Evolutionary conservation across 164 flowering plant genomes (phyloP).

Genomic region (Nymphaea colorata): DNA sequence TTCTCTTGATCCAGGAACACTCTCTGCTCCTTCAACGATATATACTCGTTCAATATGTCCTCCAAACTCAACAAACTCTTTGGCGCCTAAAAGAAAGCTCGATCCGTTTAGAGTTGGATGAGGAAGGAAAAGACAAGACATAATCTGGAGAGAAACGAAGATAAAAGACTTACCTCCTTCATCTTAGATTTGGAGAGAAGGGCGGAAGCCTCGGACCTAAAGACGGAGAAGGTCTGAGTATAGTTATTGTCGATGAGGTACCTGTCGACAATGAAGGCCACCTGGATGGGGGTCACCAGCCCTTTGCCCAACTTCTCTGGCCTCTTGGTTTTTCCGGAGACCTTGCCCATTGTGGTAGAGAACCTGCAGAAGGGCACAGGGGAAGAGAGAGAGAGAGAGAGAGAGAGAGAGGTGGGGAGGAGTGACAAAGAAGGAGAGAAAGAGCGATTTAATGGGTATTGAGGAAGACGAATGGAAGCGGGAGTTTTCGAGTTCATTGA

Average conservation of each 20-base stretch:
- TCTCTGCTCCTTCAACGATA: conserved; percentile 71
- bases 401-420: not conserved
- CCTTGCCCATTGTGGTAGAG: conserved; percentile 36
- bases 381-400: not conserved
- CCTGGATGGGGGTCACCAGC: conserved; percentile 67
- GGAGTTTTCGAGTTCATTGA: not conserved
- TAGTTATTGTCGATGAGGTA: conserved; percentile 63
- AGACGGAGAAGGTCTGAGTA: conserved; percentile 44
- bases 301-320: conserved; percentile 47
- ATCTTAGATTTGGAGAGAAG: conserved; percentile 55
- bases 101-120: not conserved
- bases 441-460: not conserved
- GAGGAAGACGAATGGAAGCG: conserved; percentile 7
- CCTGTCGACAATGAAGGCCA: conserved; percentile 84
- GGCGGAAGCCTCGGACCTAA: conserved; percentile 62
- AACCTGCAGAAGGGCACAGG: too few species aligned
- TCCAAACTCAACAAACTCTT: conserved; percentile 61
- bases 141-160: not conserved
- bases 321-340: conserved; percentile 18
- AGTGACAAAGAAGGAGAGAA: conserved; percentile 1
- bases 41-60: conserved; percentile 63
- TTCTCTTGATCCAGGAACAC: conserved; percentile 66
- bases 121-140: not conserved
- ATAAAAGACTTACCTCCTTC: conserved; percentile 30
- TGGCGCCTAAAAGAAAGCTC: conserved; percentile 39